Percentiles rank a stretch among this genome's conserved stretches.
Conservation (phyloP, 2,329 filamentous ascomycete species). For the Fusarium sp. region DNA sequence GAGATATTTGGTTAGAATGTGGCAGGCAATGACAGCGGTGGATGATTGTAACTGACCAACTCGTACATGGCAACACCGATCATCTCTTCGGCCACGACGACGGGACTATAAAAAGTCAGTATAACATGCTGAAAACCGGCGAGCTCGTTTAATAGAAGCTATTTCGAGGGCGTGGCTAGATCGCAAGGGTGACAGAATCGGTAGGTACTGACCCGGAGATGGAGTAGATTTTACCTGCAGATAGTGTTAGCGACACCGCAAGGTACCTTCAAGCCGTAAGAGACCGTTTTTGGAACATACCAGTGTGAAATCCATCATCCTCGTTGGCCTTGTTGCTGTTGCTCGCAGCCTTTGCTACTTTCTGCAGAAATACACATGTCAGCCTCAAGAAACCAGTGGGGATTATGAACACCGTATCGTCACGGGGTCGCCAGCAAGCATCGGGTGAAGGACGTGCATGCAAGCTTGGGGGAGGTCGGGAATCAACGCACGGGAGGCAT, state of each 20-base stretch:
- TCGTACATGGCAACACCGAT: constrained; percentile 99
- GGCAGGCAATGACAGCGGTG: constrained; percentile 11
- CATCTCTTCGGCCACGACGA: constrained; percentile 98
- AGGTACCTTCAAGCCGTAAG: constrained; percentile 25
- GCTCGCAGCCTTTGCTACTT: constrained; percentile 48
- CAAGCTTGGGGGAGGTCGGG: constrained; percentile 39
- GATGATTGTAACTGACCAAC: constrained; percentile 73
- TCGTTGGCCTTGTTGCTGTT: constrained; percentile 51
- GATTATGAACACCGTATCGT: constrained; percentile 32
- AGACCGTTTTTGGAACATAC: constrained; percentile 53
- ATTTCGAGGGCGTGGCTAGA: constrained; percentile 14
- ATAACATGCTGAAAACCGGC: constrained; percentile 12
- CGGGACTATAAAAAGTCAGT: constrained; percentile 73
- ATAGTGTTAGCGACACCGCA: constrained; percentile 47
- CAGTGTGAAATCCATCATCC: constrained; percentile 58
- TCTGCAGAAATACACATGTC: constrained; percentile 40
- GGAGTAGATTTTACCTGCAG: constrained; percentile 73
- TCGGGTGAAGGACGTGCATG: constrained; percentile 11
- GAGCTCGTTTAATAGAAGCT: constrained; percentile 15
- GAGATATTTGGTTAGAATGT: constrained; percentile 28
- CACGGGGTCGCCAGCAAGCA: constrained; percentile 30
- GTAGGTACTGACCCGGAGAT: constrained; percentile 70
- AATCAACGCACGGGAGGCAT: constrained; percentile 70
- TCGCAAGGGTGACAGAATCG: constrained; percentile 7
- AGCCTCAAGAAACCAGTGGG: constrained; percentile 35